These are phyloP conservation scores for Exophiala aquamarina DNA, from an alignment of 2,329 filamentous ascomycete genomes.

Conservation along the genomic window DNA sequence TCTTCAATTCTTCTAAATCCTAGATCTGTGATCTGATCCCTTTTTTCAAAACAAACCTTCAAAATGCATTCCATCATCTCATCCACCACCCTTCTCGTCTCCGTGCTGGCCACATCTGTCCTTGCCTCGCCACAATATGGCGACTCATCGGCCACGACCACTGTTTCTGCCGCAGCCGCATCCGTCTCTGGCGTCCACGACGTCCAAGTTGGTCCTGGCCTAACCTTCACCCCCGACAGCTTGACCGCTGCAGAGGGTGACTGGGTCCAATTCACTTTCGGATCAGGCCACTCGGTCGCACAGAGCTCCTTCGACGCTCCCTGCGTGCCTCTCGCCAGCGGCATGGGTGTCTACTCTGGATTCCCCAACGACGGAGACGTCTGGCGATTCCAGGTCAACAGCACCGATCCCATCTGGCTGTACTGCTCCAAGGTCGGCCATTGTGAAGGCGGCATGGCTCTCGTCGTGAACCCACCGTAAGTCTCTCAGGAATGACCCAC, in stretches of 20 bases:
- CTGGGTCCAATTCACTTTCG: constrained; percentile 55
- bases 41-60: not conserved
- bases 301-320: constrained; percentile 51
- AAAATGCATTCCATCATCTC: constrained; percentile 21
- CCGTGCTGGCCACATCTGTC: constrained; percentile 22
- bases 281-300: constrained; percentile 52
- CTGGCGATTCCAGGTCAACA: constrained; percentile 50
- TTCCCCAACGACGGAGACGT: constrained; percentile 34
- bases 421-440: constrained; percentile 53
- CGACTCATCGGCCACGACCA: constrained; percentile 6
- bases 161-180: constrained; percentile 4
- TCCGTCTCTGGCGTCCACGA: constrained; percentile 15
- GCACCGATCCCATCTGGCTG: constrained; percentile 48
- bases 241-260: constrained; percentile 48
- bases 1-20: not conserved
- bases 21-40: constrained; percentile 2
- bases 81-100: constrained; percentile 16
- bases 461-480: constrained; percentile 51
- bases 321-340: constrained; percentile 44
- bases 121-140: constrained; percentile 22
- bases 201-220: constrained; percentile 29
- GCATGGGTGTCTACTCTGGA: constrained; percentile 45
- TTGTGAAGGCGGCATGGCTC: constrained; percentile 52
- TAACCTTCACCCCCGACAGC: constrained; percentile 47
- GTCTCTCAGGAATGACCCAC: not conserved